A percentile compares a stretch with the other conserved stretches of the same genome.
phyloP scores from a whole-genome alignment of 768 basidiomycete species.

The Suillus discolor region DNA sequence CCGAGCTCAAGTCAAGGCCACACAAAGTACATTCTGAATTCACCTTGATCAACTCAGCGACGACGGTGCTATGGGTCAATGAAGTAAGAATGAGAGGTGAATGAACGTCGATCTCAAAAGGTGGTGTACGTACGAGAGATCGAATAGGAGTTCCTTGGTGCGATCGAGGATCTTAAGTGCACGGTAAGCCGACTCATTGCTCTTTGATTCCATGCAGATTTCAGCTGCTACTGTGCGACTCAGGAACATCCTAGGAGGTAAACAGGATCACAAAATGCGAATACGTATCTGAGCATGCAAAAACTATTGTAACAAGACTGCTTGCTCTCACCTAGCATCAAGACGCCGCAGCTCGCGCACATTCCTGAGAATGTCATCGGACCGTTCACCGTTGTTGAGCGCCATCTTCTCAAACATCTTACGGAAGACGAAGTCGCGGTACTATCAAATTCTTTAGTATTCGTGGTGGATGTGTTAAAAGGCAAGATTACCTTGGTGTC shows the following conservation, averaged over 20 bases:
- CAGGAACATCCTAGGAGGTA: slow-evolving; percentile 66
- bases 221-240: slow-evolving; percentile 84
- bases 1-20: slow-evolving; percentile 13
- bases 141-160: slow-evolving; percentile 65
- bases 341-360: slow-evolving; percentile 72
- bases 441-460: slow-evolving; percentile 41
- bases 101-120: not conserved
- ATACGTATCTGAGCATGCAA: slow-evolving; percentile 11
- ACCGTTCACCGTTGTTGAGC: slow-evolving; percentile 50
- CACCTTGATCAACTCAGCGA: slow-evolving; percentile 72
- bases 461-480: slow-evolving; percentile 4
- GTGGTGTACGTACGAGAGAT: slow-evolving; percentile 54
- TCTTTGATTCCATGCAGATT: slow-evolving; percentile 78
- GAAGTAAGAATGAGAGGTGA: not conserved
- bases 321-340: slow-evolving; percentile 57
- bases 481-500: slow-evolving; percentile 61
- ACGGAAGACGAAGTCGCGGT: slow-evolving; percentile 85
- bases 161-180: slow-evolving; percentile 71
- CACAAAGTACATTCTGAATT: slow-evolving; percentile 5
- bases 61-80: slow-evolving; percentile 37
- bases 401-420: slow-evolving; percentile 75
- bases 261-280: slow-evolving; percentile 1
- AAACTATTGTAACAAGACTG: not conserved
- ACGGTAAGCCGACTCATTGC: slow-evolving; percentile 67
- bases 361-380: slow-evolving; percentile 67